These are phyloP conservation scores for Moelleriella libera DNA, from an alignment of 2,329 filamentous ascomycete species.

Conservation along the genomic window DNA sequence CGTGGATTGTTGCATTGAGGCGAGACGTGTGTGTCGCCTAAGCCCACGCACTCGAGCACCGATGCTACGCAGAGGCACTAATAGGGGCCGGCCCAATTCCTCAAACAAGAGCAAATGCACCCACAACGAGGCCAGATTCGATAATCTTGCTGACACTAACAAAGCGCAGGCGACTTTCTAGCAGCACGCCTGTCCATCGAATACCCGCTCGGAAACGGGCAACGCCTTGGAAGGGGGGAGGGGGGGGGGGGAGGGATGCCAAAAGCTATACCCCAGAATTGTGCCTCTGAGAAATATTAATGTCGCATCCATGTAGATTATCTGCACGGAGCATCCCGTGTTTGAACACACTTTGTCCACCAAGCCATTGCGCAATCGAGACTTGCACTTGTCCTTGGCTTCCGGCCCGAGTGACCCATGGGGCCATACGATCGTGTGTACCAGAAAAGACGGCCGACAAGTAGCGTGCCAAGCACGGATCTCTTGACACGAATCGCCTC, in stretches of 20 bases:
- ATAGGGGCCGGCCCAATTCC: neutral
- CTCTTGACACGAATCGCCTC: too few relatives aligned
- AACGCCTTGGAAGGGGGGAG: neutral
- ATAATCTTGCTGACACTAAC: too few relatives aligned
- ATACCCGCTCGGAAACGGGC: neutral
- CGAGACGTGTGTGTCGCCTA: neutral
- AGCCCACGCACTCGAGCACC: neutral
- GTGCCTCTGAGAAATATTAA: neutral
- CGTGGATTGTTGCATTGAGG: neutral
- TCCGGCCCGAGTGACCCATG: neutral
- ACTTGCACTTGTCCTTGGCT: neutral
- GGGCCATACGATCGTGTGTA: too few relatives aligned
- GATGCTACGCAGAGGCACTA: neutral
- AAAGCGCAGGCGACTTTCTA: neutral
- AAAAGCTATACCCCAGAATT: neutral
- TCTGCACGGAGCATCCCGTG: neutral
- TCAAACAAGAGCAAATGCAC: neutral
- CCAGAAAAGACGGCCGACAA: too few relatives aligned
- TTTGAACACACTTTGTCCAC: neutral
- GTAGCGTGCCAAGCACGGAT: too few relatives aligned
- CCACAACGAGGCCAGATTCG: neutral
- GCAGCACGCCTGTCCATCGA: neutral
- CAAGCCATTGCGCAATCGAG: too few relatives aligned
- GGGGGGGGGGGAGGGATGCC: too few relatives aligned
- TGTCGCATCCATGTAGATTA: neutral